Evolutionary conservation across 257 asterid genomes (phyloP).

Genomic region (Nicotiana benthamiana): DNA sequence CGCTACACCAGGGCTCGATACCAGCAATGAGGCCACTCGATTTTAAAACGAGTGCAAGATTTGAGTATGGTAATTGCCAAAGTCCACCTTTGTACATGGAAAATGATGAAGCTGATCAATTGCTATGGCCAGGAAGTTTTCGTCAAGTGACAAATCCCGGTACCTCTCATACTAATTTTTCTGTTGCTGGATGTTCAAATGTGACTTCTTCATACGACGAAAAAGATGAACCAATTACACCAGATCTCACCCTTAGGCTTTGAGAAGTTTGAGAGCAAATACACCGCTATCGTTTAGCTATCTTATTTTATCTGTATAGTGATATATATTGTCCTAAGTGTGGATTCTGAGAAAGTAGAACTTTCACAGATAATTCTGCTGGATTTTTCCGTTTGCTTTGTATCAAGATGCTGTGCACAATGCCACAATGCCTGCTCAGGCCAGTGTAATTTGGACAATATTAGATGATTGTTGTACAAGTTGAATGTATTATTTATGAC

Average conservation of each 20-base stretch:
- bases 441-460: not conserved
- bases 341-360: not conserved
- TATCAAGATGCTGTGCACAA: not conserved
- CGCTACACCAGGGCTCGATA: constrained; percentile 26
- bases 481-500: not conserved
- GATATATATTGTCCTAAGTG: constrained; percentile 6
- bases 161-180: constrained; percentile 15
- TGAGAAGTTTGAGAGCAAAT: constrained; percentile 22
- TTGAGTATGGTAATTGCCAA: constrained; percentile 21
- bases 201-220: constrained; percentile 8
- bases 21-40: constrained; percentile 22
- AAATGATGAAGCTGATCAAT: constrained; percentile 19
- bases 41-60: constrained; percentile 20
- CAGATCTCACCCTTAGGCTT: constrained; percentile 56
- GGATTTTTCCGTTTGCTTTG: not conserved
- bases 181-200: constrained; percentile 17
- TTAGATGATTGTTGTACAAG: not conserved
- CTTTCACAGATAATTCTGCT: not conserved
- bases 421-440: not conserved
- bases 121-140: constrained; percentile 58
- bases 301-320: constrained; percentile 15
- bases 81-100: constrained; percentile 37
- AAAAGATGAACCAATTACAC: constrained; percentile 19
- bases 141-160: constrained; percentile 21
- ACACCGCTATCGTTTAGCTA: constrained; percentile 2